These are phyloP conservation scores for Colletotrichum tabaci DNA, from an alignment of 2,329 filamentous ascomycete species.

Conservation along the genomic window DNA sequence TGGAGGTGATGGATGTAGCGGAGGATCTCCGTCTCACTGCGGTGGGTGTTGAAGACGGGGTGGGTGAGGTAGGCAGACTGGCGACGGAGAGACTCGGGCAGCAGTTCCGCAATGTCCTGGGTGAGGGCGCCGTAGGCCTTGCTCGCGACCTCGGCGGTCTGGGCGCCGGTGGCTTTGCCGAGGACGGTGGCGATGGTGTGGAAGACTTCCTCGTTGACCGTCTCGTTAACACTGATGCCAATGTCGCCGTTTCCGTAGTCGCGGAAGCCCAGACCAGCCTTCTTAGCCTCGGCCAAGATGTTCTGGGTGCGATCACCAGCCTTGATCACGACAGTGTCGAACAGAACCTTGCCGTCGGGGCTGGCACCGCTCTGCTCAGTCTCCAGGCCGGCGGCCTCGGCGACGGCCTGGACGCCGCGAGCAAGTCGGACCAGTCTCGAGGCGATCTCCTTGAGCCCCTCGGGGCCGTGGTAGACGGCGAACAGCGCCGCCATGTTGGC, in stretches of 20 bases:
- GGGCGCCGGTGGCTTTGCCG: slow-evolving; percentile 47
- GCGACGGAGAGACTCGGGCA: slow-evolving; percentile 76
- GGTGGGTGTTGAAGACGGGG: slow-evolving; percentile 94
- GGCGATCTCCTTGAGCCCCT: slow-evolving; percentile 87
- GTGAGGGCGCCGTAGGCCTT: slow-evolving; percentile 52
- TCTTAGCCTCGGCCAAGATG: slow-evolving; percentile 66
- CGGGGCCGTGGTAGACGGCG: slow-evolving; percentile 91
- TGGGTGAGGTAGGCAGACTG: slow-evolving; percentile 86
- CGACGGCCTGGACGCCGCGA: slow-evolving; percentile 76
- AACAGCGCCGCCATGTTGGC: slow-evolving; percentile 98
- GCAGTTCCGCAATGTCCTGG: slow-evolving; percentile 54
- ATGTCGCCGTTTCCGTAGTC: slow-evolving; percentile 72
- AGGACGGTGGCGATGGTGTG: slow-evolving; percentile 57
- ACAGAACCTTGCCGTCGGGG: slow-evolving; percentile 72
- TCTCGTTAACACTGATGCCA: slow-evolving; percentile 84
- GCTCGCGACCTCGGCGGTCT: slow-evolving; percentile 59
- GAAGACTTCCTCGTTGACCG: slow-evolving; percentile 67
- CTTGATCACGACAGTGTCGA: slow-evolving; percentile 85
- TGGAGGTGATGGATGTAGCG: slow-evolving; percentile 95
- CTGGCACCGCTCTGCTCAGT: slow-evolving; percentile 72
- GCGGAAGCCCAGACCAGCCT: slow-evolving; percentile 73
- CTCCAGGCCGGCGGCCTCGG: slow-evolving; percentile 74
- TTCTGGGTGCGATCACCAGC: slow-evolving; percentile 63
- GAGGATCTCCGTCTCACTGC: slow-evolving; percentile 94
- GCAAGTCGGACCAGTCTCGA: slow-evolving; percentile 82